These are phyloP conservation scores for Xerocomellus chrysenteron DNA, from an alignment of 768 basidiomycete genomes.

Conservation along the genomic window DNA sequence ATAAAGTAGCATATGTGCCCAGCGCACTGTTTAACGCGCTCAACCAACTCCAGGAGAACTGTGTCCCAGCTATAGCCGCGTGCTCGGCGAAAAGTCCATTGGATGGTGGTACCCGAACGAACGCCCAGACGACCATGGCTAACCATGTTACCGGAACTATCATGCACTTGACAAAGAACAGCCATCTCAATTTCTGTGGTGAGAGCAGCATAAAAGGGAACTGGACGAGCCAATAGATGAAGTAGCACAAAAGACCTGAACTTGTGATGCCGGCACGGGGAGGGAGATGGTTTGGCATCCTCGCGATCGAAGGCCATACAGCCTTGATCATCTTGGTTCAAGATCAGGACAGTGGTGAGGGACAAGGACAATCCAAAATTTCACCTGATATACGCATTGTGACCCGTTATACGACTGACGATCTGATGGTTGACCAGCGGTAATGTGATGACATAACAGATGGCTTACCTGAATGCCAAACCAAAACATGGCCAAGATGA, in stretches of 20 bases:
- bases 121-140: slow-evolving; percentile 76
- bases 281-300: slow-evolving; percentile 63
- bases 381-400: slow-evolving; percentile 67
- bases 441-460: not conserved
- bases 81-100: slow-evolving; percentile 58
- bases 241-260: slow-evolving; percentile 69
- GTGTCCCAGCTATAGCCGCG: slow-evolving; percentile 51
- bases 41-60: slow-evolving; percentile 74
- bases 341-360: not conserved
- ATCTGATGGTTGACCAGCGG: not conserved
- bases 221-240: slow-evolving; percentile 76
- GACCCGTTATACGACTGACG: slow-evolving; percentile 56
- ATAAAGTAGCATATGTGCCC: slow-evolving; percentile 69
- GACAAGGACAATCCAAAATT: not conserved
- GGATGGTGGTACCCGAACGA: slow-evolving; percentile 60
- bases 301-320: slow-evolving; percentile 74
- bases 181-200: slow-evolving; percentile 73
- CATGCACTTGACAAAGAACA: slow-evolving; percentile 70
- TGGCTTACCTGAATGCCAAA: slow-evolving; percentile 62
- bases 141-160: slow-evolving; percentile 66
- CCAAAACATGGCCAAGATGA: slow-evolving; percentile 82
- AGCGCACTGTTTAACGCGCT: slow-evolving; percentile 74
- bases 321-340: slow-evolving; percentile 64
- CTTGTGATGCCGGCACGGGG: slow-evolving; percentile 60
- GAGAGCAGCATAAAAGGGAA: slow-evolving; percentile 75